Conservation (phyloP, 768 basidiomycete species). For the Russula olivacea region DNA sequence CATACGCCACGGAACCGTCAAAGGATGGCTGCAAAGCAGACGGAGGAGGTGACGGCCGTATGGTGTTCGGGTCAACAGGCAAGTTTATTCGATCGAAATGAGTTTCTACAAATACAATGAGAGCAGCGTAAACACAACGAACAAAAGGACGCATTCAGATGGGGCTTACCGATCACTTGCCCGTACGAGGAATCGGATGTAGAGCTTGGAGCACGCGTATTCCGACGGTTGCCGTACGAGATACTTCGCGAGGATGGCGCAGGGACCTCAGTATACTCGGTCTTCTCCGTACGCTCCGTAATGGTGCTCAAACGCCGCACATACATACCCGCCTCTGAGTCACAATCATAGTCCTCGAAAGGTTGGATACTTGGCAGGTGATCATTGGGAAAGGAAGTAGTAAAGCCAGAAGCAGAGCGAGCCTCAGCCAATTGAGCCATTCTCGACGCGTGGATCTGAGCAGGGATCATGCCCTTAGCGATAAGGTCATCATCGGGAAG, state of each 20-base stretch:
- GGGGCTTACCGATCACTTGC: constrained; percentile 47
- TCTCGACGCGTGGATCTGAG: constrained; percentile 21
- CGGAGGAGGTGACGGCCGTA: constrained; percentile 58
- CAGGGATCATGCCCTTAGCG: constrained; percentile 18
- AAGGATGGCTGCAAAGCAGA: constrained; percentile 47
- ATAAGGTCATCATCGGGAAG: constrained; percentile 22
- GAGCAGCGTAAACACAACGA: not conserved
- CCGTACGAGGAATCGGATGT: constrained; percentile 57
- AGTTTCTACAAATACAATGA: constrained; percentile 21
- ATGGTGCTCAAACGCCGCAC: constrained; percentile 25
- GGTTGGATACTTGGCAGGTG: constrained; percentile 55
- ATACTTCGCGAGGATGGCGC: constrained; percentile 16
- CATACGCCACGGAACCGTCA: constrained; percentile 6
- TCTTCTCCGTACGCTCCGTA: constrained; percentile 24
- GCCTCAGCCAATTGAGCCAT: constrained; percentile 17
- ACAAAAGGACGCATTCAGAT: not conserved
- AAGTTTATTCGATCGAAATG: constrained; percentile 14
- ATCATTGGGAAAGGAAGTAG: constrained; percentile 39
- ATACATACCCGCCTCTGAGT: constrained; percentile 12
- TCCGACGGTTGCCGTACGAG: constrained; percentile 1
- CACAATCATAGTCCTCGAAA: constrained; percentile 30
- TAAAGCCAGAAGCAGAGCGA: constrained; percentile 27
- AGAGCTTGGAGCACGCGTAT: constrained; percentile 9
- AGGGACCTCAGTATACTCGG: constrained; percentile 10
- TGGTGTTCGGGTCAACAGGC: constrained; percentile 47